A percentile compares a stretch with the other conserved stretches of the same genome.
These are phyloP conservation scores for Rhynchospora breviuscula DNA, from an alignment of 176 grass and related monocot genomes.

Conservation along the genomic window DNA sequence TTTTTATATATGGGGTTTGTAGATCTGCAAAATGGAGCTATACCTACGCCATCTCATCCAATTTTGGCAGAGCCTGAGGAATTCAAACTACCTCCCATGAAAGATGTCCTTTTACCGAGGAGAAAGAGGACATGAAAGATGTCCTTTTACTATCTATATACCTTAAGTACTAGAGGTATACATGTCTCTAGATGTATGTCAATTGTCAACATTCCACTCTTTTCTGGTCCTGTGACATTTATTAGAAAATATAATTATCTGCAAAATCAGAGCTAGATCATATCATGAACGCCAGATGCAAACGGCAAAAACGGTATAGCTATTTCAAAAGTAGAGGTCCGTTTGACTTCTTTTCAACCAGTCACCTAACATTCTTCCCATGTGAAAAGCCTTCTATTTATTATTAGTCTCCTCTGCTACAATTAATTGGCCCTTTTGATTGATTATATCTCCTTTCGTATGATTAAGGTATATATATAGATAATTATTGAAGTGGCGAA, in stretches of 20 bases:
- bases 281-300: not conserved
- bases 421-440: not conserved
- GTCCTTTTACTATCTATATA: no score
- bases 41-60: not conserved
- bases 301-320: not conserved
- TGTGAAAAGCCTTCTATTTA: not conserved
- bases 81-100: not conserved
- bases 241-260: not conserved
- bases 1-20: not conserved
- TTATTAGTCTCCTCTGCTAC: not conserved
- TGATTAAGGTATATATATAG: not conserved
- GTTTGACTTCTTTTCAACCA: slow-evolving; percentile 5
- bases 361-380: not conserved
- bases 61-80: slow-evolving; percentile 2
- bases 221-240: not conserved
- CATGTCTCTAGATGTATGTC: not conserved
- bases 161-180: not conserved
- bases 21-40: not conserved
- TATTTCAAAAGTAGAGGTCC: slow-evolving; percentile 3
- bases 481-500: not conserved
- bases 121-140: not conserved
- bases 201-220: slow-evolving; percentile 1
- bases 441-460: not conserved
- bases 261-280: not conserved
- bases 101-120: not conserved